Evolutionary conservation across 371 early-diverging fungal species (phyloP), one percentile per base, ranked within the genome.

Genomic region (Quaeritorhiza haematococci): DNA sequence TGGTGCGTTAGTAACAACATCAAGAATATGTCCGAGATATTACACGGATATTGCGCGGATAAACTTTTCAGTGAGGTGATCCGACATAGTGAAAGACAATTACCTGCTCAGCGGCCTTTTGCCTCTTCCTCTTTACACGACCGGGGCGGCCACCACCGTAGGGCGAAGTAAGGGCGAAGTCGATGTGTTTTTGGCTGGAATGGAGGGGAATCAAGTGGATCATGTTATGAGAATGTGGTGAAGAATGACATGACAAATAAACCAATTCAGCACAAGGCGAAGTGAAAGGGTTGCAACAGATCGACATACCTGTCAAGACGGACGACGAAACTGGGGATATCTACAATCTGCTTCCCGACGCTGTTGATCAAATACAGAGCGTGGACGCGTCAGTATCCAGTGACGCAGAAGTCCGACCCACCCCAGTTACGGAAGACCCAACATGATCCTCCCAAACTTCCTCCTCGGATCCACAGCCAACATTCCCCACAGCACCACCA

Each of bases 71-170:
- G n/a, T n/a, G n/a, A n/a, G n/a, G n/a, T n/a, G n/a, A n/a, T n/a
- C n/a, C n/a, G n/a, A n/a, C n/a, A n/a, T n/a, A n/a, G n/a, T n/a
- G n/a, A n/a, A n/a, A n/a, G n/a, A n/a, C 17, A 23, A 49, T 10
- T 59, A 64, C 66, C 50, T 51, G 53, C 33, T 55, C 72, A 35
- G 77, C 77, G 48, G 78, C 74, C 54, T 64, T 64, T 33, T 67
- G 58, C 33, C 74, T 56, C 91, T 91, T 93, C 77, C 98, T 86
- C 92, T 93, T 92, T 71, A 88, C 88, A 79, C 98, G 96, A 71
- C 98, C 98, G 61, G 95, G 83, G 73, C 96, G 94, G 72, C 98
- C 98, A 84, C 96, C 96, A 81, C 96, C 96, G 75, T 89, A 93
- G 62, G 98, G 95, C 63, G 97, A 96, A 76, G 91, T 96, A 63